Base-by-base conservation (phyloP, 768 basidiomycete species). In the Leccinum arenicola region DNA sequence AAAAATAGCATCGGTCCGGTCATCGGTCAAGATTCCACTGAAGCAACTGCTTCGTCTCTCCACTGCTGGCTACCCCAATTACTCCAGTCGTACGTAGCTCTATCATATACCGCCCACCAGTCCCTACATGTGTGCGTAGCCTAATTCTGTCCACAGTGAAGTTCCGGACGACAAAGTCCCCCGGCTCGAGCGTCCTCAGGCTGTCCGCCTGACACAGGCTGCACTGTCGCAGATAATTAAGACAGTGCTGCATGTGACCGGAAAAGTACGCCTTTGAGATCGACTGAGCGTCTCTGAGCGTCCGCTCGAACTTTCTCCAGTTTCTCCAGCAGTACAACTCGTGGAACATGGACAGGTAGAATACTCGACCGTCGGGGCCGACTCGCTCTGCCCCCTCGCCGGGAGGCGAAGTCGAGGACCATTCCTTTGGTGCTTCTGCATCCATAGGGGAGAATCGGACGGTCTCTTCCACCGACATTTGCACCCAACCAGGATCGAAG, bases 191-290 rank as follows among this genome's bases (percentile, higher is more conserved):
- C n/a, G 29, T 50, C n/a, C 25, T 27, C 25, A 25, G 25, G 25
- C 50, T 50, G 17, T 50, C 50, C 15, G 29, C 50, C 17, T 50
- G 50, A 10, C 50, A 50, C 29, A 50, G 50, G 31, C 50, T 50
- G 50, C 50, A 50, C 50, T 50, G 50, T n/a, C 50, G 50, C 23
- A 50, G 50, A 15, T 50, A 50, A 19, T 50, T 50, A n/a, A 50
- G 29, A 50, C 50, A 50, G 29, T 50, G 50, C 27, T 50, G 50
- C 17, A 21, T 21, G n/a, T 50, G 50, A 31, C 27, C 29, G 2
- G 29, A 9, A 15, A 50, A 27, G 29, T 27, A 31, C 11, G 27
- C 17, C 17, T 17, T 7, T n/a, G 25, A 27, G 21, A 29, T 50
- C 27, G 29, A 50, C 17, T 2, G 27, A 50, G 50, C 29, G 29